These are phyloP conservation scores for Thelonectria discophora DNA, from an alignment of 2,329 filamentous ascomycete species.

Conservation along the genomic window DNA sequence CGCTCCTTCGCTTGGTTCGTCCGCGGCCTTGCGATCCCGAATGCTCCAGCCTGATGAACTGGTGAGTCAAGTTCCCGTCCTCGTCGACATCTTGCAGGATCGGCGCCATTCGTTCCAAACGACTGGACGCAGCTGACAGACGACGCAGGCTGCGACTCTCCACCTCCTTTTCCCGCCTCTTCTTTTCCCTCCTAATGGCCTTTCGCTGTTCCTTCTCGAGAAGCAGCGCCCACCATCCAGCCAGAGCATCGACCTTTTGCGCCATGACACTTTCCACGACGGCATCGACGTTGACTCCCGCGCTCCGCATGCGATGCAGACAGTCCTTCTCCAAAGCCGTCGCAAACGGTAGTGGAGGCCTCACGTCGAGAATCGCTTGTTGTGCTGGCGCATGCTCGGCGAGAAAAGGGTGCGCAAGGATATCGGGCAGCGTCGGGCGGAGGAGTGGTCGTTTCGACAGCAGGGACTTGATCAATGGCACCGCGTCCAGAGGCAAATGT, in stretches of 20 bases:
- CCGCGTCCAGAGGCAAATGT: conserved; percentile 79
- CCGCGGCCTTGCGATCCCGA: conserved; percentile 73
- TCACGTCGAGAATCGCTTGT: conserved; percentile 85
- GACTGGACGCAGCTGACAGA: conserved; percentile 88
- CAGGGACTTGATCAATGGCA: conserved; percentile 78
- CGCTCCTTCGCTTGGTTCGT: conserved; percentile 78
- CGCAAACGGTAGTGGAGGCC: conserved; percentile 82
- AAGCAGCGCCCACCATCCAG: conserved; percentile 95
- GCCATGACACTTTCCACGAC: conserved; percentile 94
- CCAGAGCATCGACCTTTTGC: conserved; percentile 87
- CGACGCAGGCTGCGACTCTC: conserved; percentile 83
- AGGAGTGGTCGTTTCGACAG: conserved; percentile 90
- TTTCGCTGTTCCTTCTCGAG: conserved; percentile 96
- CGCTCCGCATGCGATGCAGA: conserved; percentile 88
- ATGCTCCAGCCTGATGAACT: conserved; percentile 54
- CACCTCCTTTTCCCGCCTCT: conserved; percentile 83
- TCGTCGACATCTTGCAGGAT: conserved; percentile 82
- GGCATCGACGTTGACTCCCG: conserved; percentile 91
- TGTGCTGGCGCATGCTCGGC: conserved; percentile 87
- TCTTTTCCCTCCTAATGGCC: conserved; percentile 79
- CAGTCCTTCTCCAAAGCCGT: conserved; percentile 91
- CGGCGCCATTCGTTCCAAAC: conserved; percentile 82
- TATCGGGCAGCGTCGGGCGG: conserved; percentile 82
- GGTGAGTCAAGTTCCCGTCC: conserved; percentile 66
- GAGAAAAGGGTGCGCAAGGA: conserved; percentile 87